Base-by-base conservation (phyloP, 23 red algal genomes). In the Cyanidiococcus yangmingshanensis region DNA sequence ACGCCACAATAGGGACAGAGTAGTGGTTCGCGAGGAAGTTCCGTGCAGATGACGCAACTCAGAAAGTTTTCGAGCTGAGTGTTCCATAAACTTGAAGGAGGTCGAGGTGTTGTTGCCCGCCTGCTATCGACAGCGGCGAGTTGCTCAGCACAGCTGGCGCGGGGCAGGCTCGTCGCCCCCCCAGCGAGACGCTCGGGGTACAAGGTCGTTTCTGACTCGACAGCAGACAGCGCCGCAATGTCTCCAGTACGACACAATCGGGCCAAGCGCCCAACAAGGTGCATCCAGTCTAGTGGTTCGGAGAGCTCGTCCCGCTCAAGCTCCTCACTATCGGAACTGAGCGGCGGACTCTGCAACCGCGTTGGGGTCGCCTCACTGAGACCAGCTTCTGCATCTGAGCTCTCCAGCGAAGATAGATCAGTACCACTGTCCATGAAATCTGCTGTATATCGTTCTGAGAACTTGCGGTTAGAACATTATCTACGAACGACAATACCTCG, bases 231-330 rank as follows among this genome's bases (percentile, higher is more conserved):
- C 50, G 16, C 50, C n/a, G 15, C 50, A 57, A 12, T 35, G 7
- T 71, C 63, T 25, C 7, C 32, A 12, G 32, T 30, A 27, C 32
- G 3, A 71, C 63, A 71, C 27, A 71, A 35, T 27, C 63, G 63
- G 7, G 63, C 63, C 32, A 71, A 29, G 3, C 27, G 63, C 12
- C 16, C 32, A 32, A 71, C 63, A 35, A 71, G 63, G 3, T 71
- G 63, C 63, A 71, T 71, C 63, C 63, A 71, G 7, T 71, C 63
- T 7, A 71, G n/a, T 29, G 63, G 27, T 30, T 71, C 63, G 45
- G 45, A 21, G 7, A 21, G 7, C 12, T 21, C 12, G 45, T 54
- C 45, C 21, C 12, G 45, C 12, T 7, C 45, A 21, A 54, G 45
- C 45, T 54, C 45, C 45, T 54, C 45, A 21, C 45, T 54, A 21